Conservation (phyloP, 139 green algal species). For the Raphidocelis subcapitata region DNA sequence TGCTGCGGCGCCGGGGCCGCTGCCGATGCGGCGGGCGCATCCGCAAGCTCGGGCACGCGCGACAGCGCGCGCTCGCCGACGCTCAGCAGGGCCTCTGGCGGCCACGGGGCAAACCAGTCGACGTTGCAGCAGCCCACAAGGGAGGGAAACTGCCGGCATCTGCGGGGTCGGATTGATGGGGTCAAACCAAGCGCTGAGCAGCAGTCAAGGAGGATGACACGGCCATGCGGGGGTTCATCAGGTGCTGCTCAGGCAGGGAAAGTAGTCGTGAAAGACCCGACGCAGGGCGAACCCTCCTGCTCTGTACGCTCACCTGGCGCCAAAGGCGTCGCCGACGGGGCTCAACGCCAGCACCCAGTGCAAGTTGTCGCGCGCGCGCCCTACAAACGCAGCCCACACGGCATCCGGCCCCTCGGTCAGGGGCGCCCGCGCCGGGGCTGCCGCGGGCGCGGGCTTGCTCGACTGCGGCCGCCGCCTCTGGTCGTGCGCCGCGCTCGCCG, state of each 20-base stretch:
- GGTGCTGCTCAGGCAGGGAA: no score
- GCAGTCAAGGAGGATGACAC: no score
- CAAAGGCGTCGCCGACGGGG: slow-evolving; percentile 79
- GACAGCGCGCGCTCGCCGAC: slow-evolving; percentile 39
- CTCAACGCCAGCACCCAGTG: slow-evolving; percentile 83
- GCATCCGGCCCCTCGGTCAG: slow-evolving; percentile 70
- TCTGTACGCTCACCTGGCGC: slow-evolving; percentile 45
- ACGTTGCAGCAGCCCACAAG: slow-evolving; percentile 84
- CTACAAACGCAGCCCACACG: slow-evolving; percentile 80
- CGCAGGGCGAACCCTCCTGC: no score
- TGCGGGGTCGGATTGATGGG: slow-evolving; percentile 13
- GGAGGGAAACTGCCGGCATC: slow-evolving; percentile 63
- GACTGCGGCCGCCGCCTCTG: no score
- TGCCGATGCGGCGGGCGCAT: slow-evolving; percentile 13
- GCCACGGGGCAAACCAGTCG: slow-evolving; percentile 78
- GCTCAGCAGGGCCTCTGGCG: slow-evolving; percentile 48
- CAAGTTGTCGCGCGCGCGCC: slow-evolving; percentile 62
- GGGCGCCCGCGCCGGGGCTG: background rate
- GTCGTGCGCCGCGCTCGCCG: no score
- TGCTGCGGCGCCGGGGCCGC: slow-evolving; percentile 82
- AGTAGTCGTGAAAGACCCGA: no score
- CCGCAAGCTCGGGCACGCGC: background rate
- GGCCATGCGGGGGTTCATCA: no score
- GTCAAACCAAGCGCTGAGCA: background rate
- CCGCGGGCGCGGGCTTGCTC: no score